Evolutionary conservation across 129 eudicot species (phyloP).

Genomic region (Sambucus nigra): DNA sequence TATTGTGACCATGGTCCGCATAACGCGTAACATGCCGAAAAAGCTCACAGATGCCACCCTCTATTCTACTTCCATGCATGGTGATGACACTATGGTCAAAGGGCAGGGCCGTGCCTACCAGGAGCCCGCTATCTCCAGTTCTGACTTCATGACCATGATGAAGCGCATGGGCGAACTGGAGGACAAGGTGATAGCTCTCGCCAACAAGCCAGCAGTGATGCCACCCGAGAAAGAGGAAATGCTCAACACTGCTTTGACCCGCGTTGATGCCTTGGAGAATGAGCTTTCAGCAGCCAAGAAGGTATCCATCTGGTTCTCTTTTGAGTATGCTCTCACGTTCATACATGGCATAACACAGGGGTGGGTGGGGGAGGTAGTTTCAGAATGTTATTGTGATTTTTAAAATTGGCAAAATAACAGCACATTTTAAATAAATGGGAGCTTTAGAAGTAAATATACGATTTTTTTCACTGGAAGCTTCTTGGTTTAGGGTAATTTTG

Average conservation of each 20-base stretch:
- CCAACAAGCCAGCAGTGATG: constrained; percentile 44
- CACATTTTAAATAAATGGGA: no score
- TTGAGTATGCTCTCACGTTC: neutral
- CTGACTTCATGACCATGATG: constrained; percentile 57
- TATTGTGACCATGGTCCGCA: constrained; percentile 73
- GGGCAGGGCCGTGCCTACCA: constrained; percentile 18
- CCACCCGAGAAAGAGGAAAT: constrained; percentile 76
- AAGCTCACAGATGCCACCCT: constrained; percentile 72
- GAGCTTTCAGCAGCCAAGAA: constrained; percentile 63
- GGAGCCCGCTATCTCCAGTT: constrained; percentile 28
- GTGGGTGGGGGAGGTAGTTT: no score
- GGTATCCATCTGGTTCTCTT: constrained; percentile 27
- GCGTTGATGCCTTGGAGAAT: constrained; percentile 59
- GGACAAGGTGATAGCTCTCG: constrained; percentile 47
- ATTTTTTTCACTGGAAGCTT: no score
- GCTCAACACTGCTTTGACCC: constrained; percentile 55
- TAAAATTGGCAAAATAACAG: no score
- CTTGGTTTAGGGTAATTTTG: no score
- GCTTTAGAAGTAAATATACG: no score
- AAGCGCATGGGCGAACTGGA: constrained; percentile 87
- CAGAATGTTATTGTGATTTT: no score
- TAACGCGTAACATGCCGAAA: constrained; percentile 75
- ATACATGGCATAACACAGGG: no score
- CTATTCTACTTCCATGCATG: constrained; percentile 42
- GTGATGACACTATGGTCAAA: constrained; percentile 29